Conservation (phyloP, 306 rosid species). For the Chamaecrista fasciculata region DNA sequence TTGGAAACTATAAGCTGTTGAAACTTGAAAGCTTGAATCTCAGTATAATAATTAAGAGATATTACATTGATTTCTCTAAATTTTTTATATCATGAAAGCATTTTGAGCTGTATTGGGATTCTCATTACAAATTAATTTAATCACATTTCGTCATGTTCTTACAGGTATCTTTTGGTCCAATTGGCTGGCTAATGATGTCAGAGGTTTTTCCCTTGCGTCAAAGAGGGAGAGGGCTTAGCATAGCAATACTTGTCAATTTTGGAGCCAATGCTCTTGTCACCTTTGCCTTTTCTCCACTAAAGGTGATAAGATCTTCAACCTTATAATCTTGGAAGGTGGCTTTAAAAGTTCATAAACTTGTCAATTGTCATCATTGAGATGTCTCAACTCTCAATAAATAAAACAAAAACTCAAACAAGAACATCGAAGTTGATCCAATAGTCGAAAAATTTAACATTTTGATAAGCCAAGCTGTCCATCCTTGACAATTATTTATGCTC, state of each 20-base stretch:
- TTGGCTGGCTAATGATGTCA: constrained; percentile 97
- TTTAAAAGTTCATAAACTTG: not conserved
- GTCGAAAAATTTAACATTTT: not conserved
- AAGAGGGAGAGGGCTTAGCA: constrained; percentile 87
- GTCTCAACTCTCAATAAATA: not conserved
- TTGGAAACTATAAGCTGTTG: not conserved
- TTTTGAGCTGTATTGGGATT: not conserved
- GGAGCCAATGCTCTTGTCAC: constrained; percentile 84
- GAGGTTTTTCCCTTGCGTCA: constrained; percentile 85
- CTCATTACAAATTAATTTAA: not conserved
- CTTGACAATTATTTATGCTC: not conserved
- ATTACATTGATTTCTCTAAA: not conserved
- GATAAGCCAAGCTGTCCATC: not conserved
- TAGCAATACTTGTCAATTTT: constrained; percentile 89
- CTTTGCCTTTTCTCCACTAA: constrained; percentile 85
- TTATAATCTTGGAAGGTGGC: not conserved
- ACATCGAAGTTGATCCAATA: too few species aligned
- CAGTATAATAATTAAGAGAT: not conserved
- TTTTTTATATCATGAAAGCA: not conserved
- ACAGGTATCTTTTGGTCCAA: constrained; percentile 97
- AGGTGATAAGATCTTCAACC: constrained; percentile 49
- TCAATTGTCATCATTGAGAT: constrained; percentile 14
- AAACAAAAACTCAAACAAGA: too few species aligned
- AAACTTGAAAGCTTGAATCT: not conserved
- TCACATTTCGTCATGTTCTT: constrained; percentile 15